These are phyloP conservation scores for Fusarium algeriense DNA, from an alignment of 2,329 filamentous ascomycete genomes.

Conservation along the genomic window DNA sequence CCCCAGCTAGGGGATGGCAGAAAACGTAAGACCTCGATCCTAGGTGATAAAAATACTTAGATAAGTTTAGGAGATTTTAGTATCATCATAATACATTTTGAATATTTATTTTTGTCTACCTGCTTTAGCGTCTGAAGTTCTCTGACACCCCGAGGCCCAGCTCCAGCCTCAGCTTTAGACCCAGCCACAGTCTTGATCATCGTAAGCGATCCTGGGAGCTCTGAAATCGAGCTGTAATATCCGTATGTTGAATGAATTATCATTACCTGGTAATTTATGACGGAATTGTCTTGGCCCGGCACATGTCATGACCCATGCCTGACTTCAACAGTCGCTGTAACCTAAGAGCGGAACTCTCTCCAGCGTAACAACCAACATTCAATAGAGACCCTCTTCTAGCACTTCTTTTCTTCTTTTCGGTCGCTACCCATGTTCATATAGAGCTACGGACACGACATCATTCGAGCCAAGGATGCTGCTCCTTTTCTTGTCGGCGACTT, in stretches of 20 bases:
- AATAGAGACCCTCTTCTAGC: background rate
- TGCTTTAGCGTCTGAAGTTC: too few species aligned
- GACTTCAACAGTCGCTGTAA: conserved; percentile 6
- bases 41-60: too few species aligned
- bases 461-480: conserved; percentile 31
- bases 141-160: background rate
- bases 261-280: conserved; percentile 4
- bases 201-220: background rate
- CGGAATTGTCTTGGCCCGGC: background rate
- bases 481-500: conserved; percentile 16
- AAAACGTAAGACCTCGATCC: too few species aligned
- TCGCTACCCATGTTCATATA: conserved; percentile 17
- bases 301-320: conserved; percentile 20
- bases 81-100: too few species aligned
- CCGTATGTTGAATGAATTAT: background rate
- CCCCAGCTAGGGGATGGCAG: background rate
- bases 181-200: conserved; percentile 14
- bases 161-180: conserved; percentile 20
- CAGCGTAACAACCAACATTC: conserved; percentile 13
- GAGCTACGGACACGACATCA: conserved; percentile 36
- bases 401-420: conserved; percentile 8
- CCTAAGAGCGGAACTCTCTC: background rate
- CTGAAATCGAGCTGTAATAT: background rate
- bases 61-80: too few species aligned
- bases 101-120: too few species aligned